These are phyloP conservation scores for Takashimella koratensis DNA, from an alignment of 1,284 basidiomycete genomes.

Conservation along the genomic window DNA sequence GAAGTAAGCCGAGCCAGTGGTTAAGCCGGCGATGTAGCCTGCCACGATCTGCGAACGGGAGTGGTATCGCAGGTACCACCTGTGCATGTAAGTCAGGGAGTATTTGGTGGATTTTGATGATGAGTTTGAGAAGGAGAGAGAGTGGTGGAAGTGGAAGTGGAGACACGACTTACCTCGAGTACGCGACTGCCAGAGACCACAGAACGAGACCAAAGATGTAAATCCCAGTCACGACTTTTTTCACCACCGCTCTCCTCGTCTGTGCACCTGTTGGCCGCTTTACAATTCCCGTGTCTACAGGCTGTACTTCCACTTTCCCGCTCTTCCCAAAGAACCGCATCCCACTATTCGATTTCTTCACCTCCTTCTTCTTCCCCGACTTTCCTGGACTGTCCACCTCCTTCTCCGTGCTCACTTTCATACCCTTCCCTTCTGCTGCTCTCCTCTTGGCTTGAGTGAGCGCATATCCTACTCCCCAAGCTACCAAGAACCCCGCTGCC, in stretches of 20 bases:
- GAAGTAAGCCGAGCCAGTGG: conserved; percentile 29
- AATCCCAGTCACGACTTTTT: conserved; percentile 21
- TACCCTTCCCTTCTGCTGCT: not conserved
- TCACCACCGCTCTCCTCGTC: conserved; percentile 3
- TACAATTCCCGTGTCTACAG: not conserved
- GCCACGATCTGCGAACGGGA: conserved; percentile 36
- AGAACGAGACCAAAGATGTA: conserved; percentile 35
- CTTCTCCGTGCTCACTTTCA: no score
- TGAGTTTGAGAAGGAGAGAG: not conserved
- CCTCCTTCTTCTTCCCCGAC: not conserved
- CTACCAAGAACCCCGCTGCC: conserved; percentile 39
- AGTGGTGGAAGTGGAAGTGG: not conserved
- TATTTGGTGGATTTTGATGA: not conserved
- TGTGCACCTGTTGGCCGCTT: not conserved
- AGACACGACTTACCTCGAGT: conserved; percentile 37
- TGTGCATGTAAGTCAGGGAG: conserved; percentile 11
- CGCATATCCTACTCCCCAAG: conserved; percentile 38
- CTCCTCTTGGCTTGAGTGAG: conserved; percentile 15
- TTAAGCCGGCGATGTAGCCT: conserved; percentile 35
- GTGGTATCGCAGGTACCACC: conserved; percentile 46
- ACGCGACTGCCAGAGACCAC: conserved; percentile 43
- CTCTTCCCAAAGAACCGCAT: not conserved
- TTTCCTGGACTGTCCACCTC: no score
- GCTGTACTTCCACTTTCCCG: no score
- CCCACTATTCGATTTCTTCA: not conserved